phyloP scores from a whole-genome alignment of 768 basidiomycete genomes.

The Leccinum subgranulosum region DNA sequence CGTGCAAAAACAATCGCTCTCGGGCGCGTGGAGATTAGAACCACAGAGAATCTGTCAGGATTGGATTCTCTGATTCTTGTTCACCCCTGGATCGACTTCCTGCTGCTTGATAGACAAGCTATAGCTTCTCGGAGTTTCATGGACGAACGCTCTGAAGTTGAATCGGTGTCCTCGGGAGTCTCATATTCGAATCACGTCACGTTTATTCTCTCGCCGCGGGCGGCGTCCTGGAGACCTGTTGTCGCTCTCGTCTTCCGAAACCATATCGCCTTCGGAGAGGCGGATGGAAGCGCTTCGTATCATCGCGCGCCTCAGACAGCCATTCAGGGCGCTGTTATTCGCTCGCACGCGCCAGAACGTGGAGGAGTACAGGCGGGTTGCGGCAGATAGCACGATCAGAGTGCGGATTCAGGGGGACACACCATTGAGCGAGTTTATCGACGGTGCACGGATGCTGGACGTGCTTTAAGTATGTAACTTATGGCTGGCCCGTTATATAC shows the following conservation, averaged over 20 bases:
- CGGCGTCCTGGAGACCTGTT: too few species aligned
- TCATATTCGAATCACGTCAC: too few species aligned
- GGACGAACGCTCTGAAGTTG: too few species aligned
- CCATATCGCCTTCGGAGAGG: not conserved
- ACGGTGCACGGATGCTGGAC: conserved; percentile 1
- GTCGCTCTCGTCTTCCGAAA: too few species aligned
- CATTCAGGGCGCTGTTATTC: conserved; percentile 1
- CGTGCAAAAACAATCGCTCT: not conserved
- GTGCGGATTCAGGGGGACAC: conserved; percentile 5
- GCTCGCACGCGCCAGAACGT: not conserved
- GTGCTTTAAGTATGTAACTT: too few species aligned
- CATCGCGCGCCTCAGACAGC: not conserved
- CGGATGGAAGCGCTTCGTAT: not conserved
- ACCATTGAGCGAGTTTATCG: conserved; percentile 1
- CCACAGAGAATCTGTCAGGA: not conserved
- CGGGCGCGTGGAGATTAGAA: not conserved
- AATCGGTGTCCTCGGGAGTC: too few species aligned
- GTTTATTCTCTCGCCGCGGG: too few species aligned
- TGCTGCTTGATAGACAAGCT: not conserved
- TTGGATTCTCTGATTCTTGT: not conserved
- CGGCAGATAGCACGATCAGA: conserved; percentile 3
- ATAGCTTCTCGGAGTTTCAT: too few species aligned
- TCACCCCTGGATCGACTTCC: not conserved
- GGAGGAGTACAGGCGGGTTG: conserved; percentile 8
- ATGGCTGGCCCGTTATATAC: too few species aligned